Base-by-base conservation (phyloP, 163 green algal genomes). In the Volvox carteri region DNA sequence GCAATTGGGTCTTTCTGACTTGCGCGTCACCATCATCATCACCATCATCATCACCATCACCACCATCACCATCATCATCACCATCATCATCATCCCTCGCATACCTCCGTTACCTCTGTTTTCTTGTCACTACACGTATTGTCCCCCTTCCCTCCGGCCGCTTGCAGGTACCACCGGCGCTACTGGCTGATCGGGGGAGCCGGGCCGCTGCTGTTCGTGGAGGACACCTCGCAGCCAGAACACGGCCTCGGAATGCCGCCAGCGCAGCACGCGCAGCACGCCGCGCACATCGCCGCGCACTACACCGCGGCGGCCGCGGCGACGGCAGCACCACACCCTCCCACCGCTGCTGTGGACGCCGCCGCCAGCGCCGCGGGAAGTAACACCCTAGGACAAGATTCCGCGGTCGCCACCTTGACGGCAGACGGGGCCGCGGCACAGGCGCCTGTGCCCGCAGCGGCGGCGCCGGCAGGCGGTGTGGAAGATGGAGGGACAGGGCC, bases 141-240 rank as follows among this genome's bases (percentile, higher is more conserved):
- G n/a, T n/a, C n/a, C n/a, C n/a, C n/a, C n/a, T n/a, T n/a, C n/a
- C n/a, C n/a, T n/a, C n/a, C n/a, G n/a, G n/a, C n/a, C n/a, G n/a
- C n/a, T n/a, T n/a, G 2, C 81, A 87, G 81, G 48, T 87, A 73
- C 65, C 81, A 87, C 67, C 81, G 81, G 44, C 81, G 81, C 19
- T 87, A 87, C 81, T 87, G 65, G 65, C 48, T 87, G 62, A 33
- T 87, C 35, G 81, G 65, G 19, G 65, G 65, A 62, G 65, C 58
- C 0, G 81, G 81, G 1, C 81, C 81, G 5, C 35, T 87, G 33
- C 81, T 87, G 81, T 72, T 87, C 33, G 23, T 87, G 8, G 81
- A 87, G 67, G 81, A 87, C 81, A 79, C 11, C n/a, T 78, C 54
- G 28, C 39, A 86, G 42, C 79, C 60, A 1, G 44, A 78, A 46